phyloP scores from a whole-genome alignment of 2,329 filamentous ascomycete species.

The Alternaria conjuncta region DNA sequence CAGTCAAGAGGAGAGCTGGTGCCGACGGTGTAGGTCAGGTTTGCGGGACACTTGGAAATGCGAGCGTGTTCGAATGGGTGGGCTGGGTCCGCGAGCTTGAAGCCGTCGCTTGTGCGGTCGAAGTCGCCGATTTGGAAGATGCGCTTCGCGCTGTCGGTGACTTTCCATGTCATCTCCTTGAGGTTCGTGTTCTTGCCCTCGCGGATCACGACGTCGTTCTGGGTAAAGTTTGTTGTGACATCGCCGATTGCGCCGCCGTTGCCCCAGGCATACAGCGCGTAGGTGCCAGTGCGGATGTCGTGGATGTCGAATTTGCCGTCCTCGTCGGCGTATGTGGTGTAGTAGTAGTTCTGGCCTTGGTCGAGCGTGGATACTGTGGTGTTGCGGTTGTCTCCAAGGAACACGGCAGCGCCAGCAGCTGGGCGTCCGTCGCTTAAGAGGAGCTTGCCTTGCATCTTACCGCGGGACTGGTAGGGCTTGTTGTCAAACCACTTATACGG shows the following conservation, averaged over 20 bases:
- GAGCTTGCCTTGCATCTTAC: constrained; percentile 54
- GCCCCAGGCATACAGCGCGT: constrained; percentile 60
- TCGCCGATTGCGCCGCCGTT: constrained; percentile 54
- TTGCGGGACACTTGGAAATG: constrained; percentile 53
- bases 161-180: constrained; percentile 51
- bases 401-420: constrained; percentile 57
- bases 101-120: constrained; percentile 56
- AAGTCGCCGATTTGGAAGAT: constrained; percentile 60
- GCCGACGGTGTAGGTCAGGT: constrained; percentile 55
- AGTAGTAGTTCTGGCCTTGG: constrained; percentile 59
- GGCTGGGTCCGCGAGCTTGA: constrained; percentile 51
- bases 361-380: constrained; percentile 56
- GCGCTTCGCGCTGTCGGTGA: constrained; percentile 44
- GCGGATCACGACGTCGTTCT: constrained; percentile 51
- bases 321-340: constrained; percentile 55
- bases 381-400: constrained; percentile 58
- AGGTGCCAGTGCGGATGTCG: constrained; percentile 54
- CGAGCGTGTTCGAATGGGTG: constrained; percentile 54
- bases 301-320: constrained; percentile 54
- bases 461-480: constrained; percentile 57
- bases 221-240: constrained; percentile 54
- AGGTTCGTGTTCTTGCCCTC: constrained; percentile 47
- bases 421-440: constrained; percentile 57
- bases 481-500: constrained; percentile 60
- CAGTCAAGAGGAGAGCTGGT: constrained; percentile 49